Conservation (phyloP, 805 yeast species). For the Ogataea sp. region DNA sequence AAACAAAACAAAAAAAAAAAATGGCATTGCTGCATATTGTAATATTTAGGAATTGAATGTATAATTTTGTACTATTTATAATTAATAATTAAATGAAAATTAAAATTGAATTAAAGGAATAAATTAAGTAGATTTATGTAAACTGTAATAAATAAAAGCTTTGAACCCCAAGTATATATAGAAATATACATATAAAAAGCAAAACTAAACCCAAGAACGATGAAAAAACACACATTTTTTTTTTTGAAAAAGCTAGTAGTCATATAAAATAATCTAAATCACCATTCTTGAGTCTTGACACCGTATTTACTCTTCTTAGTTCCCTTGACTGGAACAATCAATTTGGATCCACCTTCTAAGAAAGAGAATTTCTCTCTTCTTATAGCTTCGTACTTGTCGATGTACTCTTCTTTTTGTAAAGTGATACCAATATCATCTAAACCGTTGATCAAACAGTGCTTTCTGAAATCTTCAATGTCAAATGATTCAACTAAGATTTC, state of each 20-base stretch:
- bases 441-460: constrained; percentile 90
- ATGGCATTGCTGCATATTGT: too few species aligned
- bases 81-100: too few species aligned
- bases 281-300: constrained; percentile 71
- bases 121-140: too few species aligned
- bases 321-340: constrained; percentile 56
- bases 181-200: too few species aligned
- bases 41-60: too few species aligned
- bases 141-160: too few species aligned
- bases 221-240: not conserved
- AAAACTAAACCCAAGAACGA: not conserved
- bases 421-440: constrained; percentile 96
- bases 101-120: too few species aligned
- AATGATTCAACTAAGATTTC: constrained; percentile 75
- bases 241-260: not conserved
- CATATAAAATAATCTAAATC: constrained; percentile 7
- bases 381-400: constrained; percentile 61
- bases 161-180: too few species aligned
- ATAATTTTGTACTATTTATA: too few species aligned
- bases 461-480: constrained; percentile 86
- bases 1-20: too few species aligned
- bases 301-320: constrained; percentile 63
- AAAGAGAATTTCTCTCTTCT: constrained; percentile 82
- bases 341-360: constrained; percentile 80
- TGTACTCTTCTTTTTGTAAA: constrained; percentile 76